A percentile compares a stretch with the other conserved stretches of the same genome.
phyloP scores from a whole-genome alignment of 768 basidiomycete species.

The Porpolomopsis calyptriformis region DNA sequence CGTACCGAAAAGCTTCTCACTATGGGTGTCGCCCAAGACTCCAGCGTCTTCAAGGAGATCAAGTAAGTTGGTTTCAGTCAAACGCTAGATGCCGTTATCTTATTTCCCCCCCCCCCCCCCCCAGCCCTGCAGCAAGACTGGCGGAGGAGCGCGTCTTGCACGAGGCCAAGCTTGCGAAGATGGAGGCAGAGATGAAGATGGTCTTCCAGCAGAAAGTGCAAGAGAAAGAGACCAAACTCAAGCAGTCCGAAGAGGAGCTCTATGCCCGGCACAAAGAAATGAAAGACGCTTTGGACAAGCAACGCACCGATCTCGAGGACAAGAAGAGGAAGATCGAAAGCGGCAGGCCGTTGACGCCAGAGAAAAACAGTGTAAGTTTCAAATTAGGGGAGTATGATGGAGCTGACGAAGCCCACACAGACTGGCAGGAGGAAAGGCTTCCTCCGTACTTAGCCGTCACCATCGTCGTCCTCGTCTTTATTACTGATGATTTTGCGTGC shows the following conservation, averaged over 20 bases:
- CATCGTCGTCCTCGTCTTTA: too few relatives aligned
- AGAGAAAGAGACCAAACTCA: constrained; percentile 97
- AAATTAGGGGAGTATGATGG: too few relatives aligned
- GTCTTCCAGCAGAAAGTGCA: constrained; percentile 99
- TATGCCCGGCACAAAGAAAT: constrained; percentile 98
- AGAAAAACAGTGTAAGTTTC: constrained; percentile 73
- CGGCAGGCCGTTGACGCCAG: constrained; percentile 89
- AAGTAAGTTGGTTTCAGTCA: constrained; percentile 52
- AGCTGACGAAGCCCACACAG: too few relatives aligned
- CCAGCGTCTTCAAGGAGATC: constrained; percentile 97
- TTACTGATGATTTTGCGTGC: constrained; percentile 23
- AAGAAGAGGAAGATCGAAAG: constrained; percentile 95
- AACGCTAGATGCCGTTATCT: background rate
- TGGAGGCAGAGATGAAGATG: constrained; percentile 99
- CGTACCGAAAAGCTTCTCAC: constrained; percentile 89
- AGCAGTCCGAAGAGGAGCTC: constrained; percentile 98
- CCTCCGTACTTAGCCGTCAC: constrained; percentile 54
- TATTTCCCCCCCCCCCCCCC: constrained; percentile 9
- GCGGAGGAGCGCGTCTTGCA: constrained; percentile 94
- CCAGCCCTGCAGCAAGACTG: constrained; percentile 87
- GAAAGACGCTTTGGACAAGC: constrained; percentile 98
- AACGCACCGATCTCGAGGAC: constrained; percentile 89
- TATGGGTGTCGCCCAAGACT: constrained; percentile 98
- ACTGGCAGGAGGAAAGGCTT: constrained; percentile 66
- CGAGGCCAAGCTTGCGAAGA: constrained; percentile 96